Percentiles rank a stretch among this genome's conserved stretches.
phyloP scores from a whole-genome alignment of 345 rosid genomes.

The Diplotaxis tenuifolia region DNA sequence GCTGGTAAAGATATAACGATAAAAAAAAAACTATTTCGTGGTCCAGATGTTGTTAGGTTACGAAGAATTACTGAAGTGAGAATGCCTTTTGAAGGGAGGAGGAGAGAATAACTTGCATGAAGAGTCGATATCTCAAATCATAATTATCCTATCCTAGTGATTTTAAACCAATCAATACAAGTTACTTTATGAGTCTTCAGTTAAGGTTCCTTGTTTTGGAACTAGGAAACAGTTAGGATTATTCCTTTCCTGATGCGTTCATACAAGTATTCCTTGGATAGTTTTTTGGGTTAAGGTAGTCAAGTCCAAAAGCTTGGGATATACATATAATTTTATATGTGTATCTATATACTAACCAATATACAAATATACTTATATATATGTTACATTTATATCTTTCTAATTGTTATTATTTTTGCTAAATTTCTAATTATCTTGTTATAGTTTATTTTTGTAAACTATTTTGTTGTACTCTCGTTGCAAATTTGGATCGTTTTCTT shows the following conservation, averaged over 20 bases:
- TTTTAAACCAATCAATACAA: neutral
- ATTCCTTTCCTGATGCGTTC: conserved; percentile 32
- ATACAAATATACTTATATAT: too few species aligned
- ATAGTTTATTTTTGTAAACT: too few species aligned
- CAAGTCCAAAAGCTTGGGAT: neutral
- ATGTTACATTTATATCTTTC: too few species aligned
- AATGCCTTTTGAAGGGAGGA: conserved; percentile 1
- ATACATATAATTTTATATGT: neutral
- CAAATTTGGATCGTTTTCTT: neutral
- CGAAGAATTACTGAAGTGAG: conserved; percentile 5
- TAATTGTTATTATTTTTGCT: too few species aligned
- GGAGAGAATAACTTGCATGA: conserved; percentile 30
- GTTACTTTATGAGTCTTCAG: neutral
- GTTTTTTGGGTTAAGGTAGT: conserved; percentile 17
- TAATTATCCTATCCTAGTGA: neutral
- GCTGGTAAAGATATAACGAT: neutral
- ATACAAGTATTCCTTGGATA: conserved; percentile 26
- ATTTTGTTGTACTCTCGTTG: neutral
- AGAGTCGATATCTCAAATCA: conserved; percentile 10
- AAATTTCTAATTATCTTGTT: too few species aligned
- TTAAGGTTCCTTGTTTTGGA: conserved; percentile 31
- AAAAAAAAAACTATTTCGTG: neutral
- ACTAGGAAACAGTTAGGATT: conserved; percentile 17
- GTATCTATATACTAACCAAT: neutral
- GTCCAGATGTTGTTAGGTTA: neutral